Conservation (phyloP, 768 basidiomycete genomes). For the Pleurotus ostreatus region DNA sequence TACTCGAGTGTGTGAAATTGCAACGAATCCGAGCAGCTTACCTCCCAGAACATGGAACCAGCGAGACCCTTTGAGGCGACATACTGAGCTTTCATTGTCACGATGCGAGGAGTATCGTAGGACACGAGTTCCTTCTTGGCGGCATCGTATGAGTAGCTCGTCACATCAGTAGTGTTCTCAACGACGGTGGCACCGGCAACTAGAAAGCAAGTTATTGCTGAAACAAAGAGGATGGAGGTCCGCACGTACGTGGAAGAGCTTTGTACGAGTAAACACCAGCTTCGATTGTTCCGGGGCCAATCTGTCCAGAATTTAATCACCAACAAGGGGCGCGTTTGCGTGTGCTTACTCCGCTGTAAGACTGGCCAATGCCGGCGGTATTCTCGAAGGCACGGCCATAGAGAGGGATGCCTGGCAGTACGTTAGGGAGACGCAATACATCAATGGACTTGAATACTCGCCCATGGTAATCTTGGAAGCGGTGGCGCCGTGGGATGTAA, state of each 20-base stretch:
- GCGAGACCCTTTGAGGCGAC: slow-evolving; percentile 55
- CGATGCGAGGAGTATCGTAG: slow-evolving; percentile 73
- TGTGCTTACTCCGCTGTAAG: slow-evolving; percentile 59
- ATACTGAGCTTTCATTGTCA: slow-evolving; percentile 64
- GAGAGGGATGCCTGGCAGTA: slow-evolving; percentile 58
- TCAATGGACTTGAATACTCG: slow-evolving; percentile 15
- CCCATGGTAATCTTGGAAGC: slow-evolving; percentile 66
- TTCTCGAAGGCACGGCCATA: slow-evolving; percentile 78
- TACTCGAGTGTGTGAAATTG: not conserved
- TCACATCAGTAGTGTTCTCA: slow-evolving; percentile 66
- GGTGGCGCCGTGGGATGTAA: slow-evolving; percentile 56
- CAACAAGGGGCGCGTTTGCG: not conserved
- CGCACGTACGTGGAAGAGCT: slow-evolving; percentile 50
- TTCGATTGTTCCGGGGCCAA: slow-evolving; percentile 69
- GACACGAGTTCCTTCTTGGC: slow-evolving; percentile 64
- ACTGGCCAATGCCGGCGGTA: slow-evolving; percentile 59
- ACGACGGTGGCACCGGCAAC: slow-evolving; percentile 54
- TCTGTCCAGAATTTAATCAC: slow-evolving; percentile 26
- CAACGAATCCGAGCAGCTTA: slow-evolving; percentile 19
- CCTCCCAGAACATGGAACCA: slow-evolving; percentile 76
- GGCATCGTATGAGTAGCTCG: slow-evolving; percentile 75
- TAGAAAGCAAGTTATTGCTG: slow-evolving; percentile 8
- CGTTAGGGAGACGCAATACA: not conserved
- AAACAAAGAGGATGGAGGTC: not conserved
- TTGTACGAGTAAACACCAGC: slow-evolving; percentile 79